Conservation (phyloP, 192 early-diverging fungal species). For the Gigaspora rosea region DNA sequence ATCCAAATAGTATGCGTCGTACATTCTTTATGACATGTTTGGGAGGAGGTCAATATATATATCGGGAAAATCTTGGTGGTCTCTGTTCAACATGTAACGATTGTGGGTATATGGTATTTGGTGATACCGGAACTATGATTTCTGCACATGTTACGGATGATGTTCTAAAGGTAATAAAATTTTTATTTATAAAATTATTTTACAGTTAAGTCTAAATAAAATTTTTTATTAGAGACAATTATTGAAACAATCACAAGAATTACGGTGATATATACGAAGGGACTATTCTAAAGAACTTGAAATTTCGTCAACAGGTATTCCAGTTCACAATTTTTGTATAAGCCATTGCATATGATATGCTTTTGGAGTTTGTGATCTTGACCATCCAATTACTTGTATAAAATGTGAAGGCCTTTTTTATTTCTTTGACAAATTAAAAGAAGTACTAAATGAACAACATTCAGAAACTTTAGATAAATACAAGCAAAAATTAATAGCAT, state of each 20-base stretch:
- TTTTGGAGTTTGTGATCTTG: slow-evolving; percentile 2
- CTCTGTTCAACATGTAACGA: no score
- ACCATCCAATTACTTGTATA: not conserved
- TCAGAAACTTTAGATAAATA: not conserved
- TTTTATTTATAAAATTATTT: not conserved
- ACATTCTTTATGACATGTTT: no score
- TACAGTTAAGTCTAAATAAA: no score
- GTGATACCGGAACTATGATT: slow-evolving; percentile 8
- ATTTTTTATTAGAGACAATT: slow-evolving; percentile 8
- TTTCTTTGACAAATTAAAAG: slow-evolving; percentile 6
- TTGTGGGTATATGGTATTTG: not conserved
- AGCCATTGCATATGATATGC: not conserved
- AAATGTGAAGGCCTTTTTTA: slow-evolving; percentile 1
- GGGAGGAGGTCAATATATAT: no score
- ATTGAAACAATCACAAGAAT: not conserved
- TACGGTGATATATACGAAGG: not conserved
- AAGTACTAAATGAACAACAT: not conserved
- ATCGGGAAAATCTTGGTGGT: no score
- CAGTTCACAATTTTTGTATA: slow-evolving; percentile 7
- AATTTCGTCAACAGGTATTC: not conserved
- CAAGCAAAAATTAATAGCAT: no score
- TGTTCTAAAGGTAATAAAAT: not conserved
- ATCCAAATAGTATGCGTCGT: no score
- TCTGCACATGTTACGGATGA: not conserved
- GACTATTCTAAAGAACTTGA: slow-evolving; percentile 2